Base-by-base conservation (phyloP, 495 filamentous ascomycete genomes). In the Zalerion maritima region DNA sequence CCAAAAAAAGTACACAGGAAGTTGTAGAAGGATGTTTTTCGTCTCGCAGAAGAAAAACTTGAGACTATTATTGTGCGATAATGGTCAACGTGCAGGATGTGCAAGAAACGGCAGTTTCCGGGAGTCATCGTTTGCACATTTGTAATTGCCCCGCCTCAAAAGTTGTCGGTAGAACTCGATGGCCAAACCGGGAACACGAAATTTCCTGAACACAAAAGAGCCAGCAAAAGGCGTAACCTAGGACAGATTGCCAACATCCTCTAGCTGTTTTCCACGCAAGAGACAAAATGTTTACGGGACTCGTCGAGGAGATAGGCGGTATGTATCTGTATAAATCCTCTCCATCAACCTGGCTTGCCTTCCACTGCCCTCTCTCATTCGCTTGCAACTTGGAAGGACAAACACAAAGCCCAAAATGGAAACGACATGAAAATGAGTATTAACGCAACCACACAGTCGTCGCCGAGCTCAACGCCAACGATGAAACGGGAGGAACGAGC, bases 271-370 rank as follows among this genome's bases (percentile, higher is more conserved):
- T 8, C 21, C 8, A 23, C 21, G 8, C 21, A 23, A 8, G 8
- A 8, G 21, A 23, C 49, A 70, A 28, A 25, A 97, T 97, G 89
- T 97, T 97, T 51, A 97, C 89, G 28, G 89, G 89, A 36, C 80
- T 99, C 36, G 82, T 99, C 22, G 91, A 99, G 60, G 78, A 73
- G 27, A 80, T 96, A 25, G 91, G 91, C 54, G 83, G 91, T 91
- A 57, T 56, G 70, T 56, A 12, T 9, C 19, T 31, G 19, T 27
- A 35, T 24, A 19, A 13, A 11, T 20, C 9, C 23, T 18, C 17
- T 14, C 2, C 21, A 21, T 8, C 16, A 10, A 17, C 22, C 6
- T 16, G 18, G 3, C 19, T 21, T 19, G 31, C 21, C 11, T 24
- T 32, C 29, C 21, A 26, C 14, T 35, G 1, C 21, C 26, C 27